Evolutionary conservation across 176 grass and related monocot species (phyloP).

Genomic region (Aegilops longissima): DNA sequence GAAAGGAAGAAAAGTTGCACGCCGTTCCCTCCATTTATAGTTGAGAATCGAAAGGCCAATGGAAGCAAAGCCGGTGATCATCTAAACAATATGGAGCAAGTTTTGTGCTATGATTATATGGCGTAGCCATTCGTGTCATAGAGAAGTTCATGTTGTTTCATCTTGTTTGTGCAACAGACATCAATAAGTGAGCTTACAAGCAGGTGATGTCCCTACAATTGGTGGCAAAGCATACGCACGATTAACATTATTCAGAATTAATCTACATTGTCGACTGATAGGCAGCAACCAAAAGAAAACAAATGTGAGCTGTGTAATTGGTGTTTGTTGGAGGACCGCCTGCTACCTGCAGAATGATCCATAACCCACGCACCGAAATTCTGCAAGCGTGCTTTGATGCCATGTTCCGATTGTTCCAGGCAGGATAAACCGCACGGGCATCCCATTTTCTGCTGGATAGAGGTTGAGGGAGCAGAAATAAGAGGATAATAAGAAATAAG

Average conservation of each 20-base stretch:
- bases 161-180: conserved; percentile 11
- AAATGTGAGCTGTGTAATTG: background rate
- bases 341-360: background rate
- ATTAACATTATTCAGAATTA: background rate
- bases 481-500: background rate
- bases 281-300: background rate
- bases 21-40: conserved; percentile 26
- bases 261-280: background rate
- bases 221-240: conserved; percentile 22
- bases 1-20: background rate
- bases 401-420: background rate
- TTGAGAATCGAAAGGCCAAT: background rate
- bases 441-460: background rate
- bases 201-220: conserved; percentile 8
- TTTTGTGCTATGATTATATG: background rate
- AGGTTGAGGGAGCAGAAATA: conserved; percentile 3
- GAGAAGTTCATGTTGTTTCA: background rate
- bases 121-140: background rate
- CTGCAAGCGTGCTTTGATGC: background rate
- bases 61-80: background rate
- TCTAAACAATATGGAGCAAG: background rate
- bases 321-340: background rate
- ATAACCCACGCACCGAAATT: background rate
- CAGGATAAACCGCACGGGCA: background rate
- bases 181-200: conserved; percentile 26